These are phyloP conservation scores for Penicillium silybi DNA, from an alignment of 495 filamentous ascomycete species.

Conservation along the genomic window DNA sequence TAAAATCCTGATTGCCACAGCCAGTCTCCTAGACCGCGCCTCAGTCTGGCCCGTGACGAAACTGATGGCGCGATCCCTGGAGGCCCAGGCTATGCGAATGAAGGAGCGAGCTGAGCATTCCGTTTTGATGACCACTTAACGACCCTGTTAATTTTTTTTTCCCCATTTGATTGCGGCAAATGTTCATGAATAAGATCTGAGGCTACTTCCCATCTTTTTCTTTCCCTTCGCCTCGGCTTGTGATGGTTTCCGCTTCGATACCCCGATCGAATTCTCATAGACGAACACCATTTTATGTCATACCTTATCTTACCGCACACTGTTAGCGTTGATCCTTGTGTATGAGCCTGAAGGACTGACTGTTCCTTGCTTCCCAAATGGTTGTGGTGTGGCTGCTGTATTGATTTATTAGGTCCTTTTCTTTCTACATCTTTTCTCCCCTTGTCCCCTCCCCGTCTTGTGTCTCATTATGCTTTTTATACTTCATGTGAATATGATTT, in stretches of 20 bases:
- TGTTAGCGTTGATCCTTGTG: neutral
- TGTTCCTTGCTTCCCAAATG: neutral
- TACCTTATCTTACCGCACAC: neutral
- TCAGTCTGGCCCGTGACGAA: slow-evolving; percentile 95
- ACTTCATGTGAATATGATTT: slow-evolving; percentile 20
- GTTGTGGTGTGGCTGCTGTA: neutral
- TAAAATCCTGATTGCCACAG: slow-evolving; percentile 82
- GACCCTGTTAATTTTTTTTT: slow-evolving; percentile 9
- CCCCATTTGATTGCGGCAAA: neutral
- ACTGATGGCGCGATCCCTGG: slow-evolving; percentile 81
- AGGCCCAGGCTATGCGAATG: slow-evolving; percentile 81
- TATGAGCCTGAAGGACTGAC: neutral
- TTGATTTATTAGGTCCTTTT: neutral
- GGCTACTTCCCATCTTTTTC: neutral
- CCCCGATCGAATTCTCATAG: slow-evolving; percentile 22
- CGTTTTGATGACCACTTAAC: slow-evolving; percentile 42
- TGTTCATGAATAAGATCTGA: slow-evolving; percentile 15
- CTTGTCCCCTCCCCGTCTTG: neutral
- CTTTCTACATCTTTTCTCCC: neutral
- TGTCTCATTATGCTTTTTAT: slow-evolving; percentile 10
- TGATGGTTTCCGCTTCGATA: slow-evolving; percentile 15
- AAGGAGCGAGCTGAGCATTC: slow-evolving; percentile 66
- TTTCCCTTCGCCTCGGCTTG: neutral
- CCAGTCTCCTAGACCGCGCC: slow-evolving; percentile 83
- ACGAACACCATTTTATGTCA: slow-evolving; percentile 19